These are phyloP conservation scores for Rhodamnia argentea DNA, from an alignment of 345 rosid species.

Conservation along the genomic window DNA sequence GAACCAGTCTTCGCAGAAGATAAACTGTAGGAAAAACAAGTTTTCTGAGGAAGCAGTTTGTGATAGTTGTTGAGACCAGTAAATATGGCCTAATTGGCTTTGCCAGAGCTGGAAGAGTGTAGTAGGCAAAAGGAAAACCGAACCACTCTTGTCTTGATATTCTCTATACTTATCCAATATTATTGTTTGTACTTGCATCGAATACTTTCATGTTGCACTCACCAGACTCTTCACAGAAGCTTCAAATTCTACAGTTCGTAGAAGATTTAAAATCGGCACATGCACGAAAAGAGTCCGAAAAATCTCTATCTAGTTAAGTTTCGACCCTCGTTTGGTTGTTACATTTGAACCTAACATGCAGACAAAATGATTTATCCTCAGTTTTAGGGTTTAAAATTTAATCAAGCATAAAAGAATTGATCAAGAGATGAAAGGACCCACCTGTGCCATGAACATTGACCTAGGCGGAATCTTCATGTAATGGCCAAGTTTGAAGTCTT, in stretches of 20 bases:
- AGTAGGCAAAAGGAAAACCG: not conserved
- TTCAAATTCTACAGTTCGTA: not conserved
- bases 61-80: not conserved
- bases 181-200: not conserved
- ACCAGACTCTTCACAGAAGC: not conserved
- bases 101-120: not conserved
- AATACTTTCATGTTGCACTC: not conserved
- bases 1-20: not conserved
- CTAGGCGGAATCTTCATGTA: constrained; percentile 93
- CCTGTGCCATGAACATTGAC: constrained; percentile 83
- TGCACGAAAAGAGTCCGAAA: not conserved
- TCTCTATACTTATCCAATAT: not conserved
- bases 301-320: not conserved
- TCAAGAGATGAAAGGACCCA: not conserved
- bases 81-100: not conserved
- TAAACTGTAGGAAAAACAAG: not conserved
- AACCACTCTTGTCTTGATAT: not conserved
- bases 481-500: constrained; percentile 80
- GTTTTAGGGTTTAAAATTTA: not conserved
- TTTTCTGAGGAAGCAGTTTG: not conserved
- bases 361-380: not conserved
- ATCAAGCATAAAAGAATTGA: not conserved
- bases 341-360: not conserved
- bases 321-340: not conserved
- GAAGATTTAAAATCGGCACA: not conserved